Percentiles rank a stretch among this genome's conserved stretches.
These are phyloP conservation scores for Poronia punctata DNA, from an alignment of 495 filamentous ascomycete genomes.

Conservation along the genomic window DNA sequence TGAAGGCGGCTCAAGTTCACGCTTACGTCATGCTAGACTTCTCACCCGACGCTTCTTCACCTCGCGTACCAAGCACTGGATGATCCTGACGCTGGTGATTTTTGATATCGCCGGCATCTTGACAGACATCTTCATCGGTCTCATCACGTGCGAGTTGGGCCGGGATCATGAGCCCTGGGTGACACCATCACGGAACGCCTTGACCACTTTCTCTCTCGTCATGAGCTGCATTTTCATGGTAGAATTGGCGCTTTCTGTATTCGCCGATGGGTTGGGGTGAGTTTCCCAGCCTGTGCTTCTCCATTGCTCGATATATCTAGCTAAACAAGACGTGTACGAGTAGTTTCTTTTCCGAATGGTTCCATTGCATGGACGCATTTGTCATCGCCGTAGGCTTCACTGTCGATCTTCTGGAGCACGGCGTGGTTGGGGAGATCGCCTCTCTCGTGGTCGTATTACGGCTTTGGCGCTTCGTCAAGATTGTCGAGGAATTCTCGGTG, in stretches of 20 bases:
- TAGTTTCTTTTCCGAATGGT: slow-evolving; percentile 55
- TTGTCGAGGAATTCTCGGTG: slow-evolving; percentile 56
- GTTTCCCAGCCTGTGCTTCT: slow-evolving; percentile 14
- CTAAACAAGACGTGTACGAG: neutral
- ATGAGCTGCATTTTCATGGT: slow-evolving; percentile 56
- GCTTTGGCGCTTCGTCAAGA: slow-evolving; percentile 63
- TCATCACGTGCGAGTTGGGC: slow-evolving; percentile 51
- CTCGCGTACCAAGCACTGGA: slow-evolving; percentile 52
- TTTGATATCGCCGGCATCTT: slow-evolving; percentile 54
- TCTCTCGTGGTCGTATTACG: slow-evolving; percentile 57
- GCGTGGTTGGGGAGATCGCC: slow-evolving; percentile 52
- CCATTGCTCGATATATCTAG: neutral
- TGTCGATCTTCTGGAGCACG: slow-evolving; percentile 50
- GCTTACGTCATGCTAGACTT: slow-evolving; percentile 6
- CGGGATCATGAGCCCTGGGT: slow-evolving; percentile 29
- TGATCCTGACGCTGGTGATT: slow-evolving; percentile 47
- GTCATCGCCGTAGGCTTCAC: slow-evolving; percentile 57
- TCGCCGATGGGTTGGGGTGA: slow-evolving; percentile 50
- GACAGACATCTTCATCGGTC: slow-evolving; percentile 54
- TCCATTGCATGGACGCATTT: slow-evolving; percentile 56
- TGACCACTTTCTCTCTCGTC: slow-evolving; percentile 40
- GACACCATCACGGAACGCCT: slow-evolving; percentile 28
- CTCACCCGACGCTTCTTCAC: slow-evolving; percentile 35
- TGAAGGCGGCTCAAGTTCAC: too few species aligned
- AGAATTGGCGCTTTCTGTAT: slow-evolving; percentile 49